Base-by-base conservation (phyloP, 768 basidiomycete genomes). In the Termitomyces sp. region DNA sequence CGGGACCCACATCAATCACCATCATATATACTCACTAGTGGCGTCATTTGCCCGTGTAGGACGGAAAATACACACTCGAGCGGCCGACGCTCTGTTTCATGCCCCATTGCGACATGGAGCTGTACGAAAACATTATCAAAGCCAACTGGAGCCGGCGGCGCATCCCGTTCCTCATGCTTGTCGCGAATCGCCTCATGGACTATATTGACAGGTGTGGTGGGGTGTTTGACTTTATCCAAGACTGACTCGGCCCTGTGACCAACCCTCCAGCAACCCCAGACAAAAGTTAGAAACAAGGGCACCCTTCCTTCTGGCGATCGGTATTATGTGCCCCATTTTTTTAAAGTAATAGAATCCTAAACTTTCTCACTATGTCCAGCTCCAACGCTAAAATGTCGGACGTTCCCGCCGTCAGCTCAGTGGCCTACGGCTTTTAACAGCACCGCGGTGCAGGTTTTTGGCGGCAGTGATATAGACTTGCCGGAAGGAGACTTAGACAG, bases 91-190 rank as follows among this genome's bases (percentile, higher is more conserved):
- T 92, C 55, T 73, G 85, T 54, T 90, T 82, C 72, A 89, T 90
- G 87, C 89, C 88, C 22, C 89, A 91, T 69, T 90, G 90, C 67
- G 87, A 88, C 65, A 65, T 87, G 69, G 78, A 77, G 59, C 75
- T 91, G 27, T 88, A 90, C 68, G 87, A 92, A 66, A 76, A 72
- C 61, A 65, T 90, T 46, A 69, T 91, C 55, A 76, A 77, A 57
- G 76, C 77, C 13, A 90, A 89, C 66, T 87, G 86, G 85, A 70
- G 74, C 46, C 65, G 58, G 29, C 73, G 74, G 29, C 70, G 71
- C 22, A 69, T 89, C 52, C 65, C 73, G 56, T 74, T 72, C 57
- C 64, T 85, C 24, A 64, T 89, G 53, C 73, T 92, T 53, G 64
- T 92, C 59, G 86, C 83, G 55, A 92, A 92, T 71, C 76, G 72